Evolutionary conservation across 495 filamentous ascomycete species (phyloP).

Genomic region (Penicillium herquei): DNA sequence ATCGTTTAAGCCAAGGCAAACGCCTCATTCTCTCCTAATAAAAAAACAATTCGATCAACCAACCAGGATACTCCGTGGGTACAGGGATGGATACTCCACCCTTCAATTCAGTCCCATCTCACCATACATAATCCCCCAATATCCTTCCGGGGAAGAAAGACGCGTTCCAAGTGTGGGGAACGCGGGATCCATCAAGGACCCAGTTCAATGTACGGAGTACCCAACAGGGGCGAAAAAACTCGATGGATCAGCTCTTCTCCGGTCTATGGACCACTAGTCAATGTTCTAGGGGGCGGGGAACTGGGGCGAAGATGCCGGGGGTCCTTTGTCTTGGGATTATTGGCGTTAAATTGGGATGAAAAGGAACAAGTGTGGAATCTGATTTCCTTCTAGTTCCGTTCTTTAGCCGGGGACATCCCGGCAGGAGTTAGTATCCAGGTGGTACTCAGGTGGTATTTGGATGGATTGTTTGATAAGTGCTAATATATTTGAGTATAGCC

Average conservation of each 20-base stretch:
- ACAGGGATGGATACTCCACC: too few relatives aligned
- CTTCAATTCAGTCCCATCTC: neutral
- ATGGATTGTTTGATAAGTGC: too few relatives aligned
- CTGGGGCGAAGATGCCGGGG: slow-evolving; percentile 1
- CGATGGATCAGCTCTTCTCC: slow-evolving; percentile 12
- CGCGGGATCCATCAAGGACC: neutral
- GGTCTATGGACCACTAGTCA: slow-evolving; percentile 2
- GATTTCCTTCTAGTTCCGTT: neutral
- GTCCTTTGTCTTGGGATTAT: neutral
- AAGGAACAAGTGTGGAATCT: neutral
- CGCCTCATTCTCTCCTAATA: slow-evolving; percentile 21
- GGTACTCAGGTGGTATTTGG: too few relatives aligned
- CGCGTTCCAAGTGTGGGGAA: slow-evolving; percentile 17
- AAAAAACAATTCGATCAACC: too few relatives aligned
- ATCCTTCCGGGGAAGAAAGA: slow-evolving; percentile 2
- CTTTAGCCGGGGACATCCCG: neutral
- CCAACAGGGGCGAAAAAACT: slow-evolving; percentile 6
- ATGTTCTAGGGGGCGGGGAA: slow-evolving; percentile 1
- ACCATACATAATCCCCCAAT: neutral
- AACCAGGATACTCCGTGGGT: too few relatives aligned
- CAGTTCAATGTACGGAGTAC: neutral
- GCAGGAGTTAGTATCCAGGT: too few relatives aligned
- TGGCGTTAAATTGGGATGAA: neutral
- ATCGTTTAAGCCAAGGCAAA: slow-evolving; percentile 15
- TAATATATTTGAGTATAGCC: too few relatives aligned